Evolutionary conservation across 2,329 filamentous ascomycete species (phyloP).

Genomic region (Grosmannia huntii): DNA sequence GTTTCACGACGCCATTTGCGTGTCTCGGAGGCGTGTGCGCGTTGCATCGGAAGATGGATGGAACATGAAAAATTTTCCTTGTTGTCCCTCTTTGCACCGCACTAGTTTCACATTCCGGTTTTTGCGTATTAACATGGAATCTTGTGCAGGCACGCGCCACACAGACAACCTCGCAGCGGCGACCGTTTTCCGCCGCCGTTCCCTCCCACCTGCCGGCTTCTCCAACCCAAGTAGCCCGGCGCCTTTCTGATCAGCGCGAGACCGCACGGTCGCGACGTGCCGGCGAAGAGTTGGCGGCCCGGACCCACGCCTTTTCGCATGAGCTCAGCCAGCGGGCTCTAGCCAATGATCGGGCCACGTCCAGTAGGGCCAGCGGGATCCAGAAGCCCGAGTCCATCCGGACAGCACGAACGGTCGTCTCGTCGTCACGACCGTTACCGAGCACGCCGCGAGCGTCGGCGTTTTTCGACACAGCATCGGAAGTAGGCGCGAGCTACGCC

Average conservation of each 20-base stretch:
- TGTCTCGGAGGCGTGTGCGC: background rate
- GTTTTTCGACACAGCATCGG: slow-evolving; percentile 30
- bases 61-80: background rate
- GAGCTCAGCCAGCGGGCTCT: slow-evolving; percentile 30
- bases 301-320: slow-evolving; percentile 19
- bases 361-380: slow-evolving; percentile 12
- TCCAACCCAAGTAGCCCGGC: slow-evolving; percentile 36
- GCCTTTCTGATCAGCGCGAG: slow-evolving; percentile 45
- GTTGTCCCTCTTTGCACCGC: background rate
- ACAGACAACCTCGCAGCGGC: slow-evolving; percentile 32
- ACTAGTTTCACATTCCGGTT: background rate
- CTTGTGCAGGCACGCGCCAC: slow-evolving; percentile 31
- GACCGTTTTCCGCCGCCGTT: slow-evolving; percentile 40
- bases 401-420: slow-evolving; percentile 3
- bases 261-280: slow-evolving; percentile 25
- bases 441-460: slow-evolving; percentile 35
- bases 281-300: slow-evolving; percentile 28
- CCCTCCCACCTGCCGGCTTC: slow-evolving; percentile 34
- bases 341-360: slow-evolving; percentile 28
- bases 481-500: slow-evolving; percentile 16
- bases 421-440: slow-evolving; percentile 23
- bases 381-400: slow-evolving; percentile 5
- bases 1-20: background rate
- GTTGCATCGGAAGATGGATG: background rate
- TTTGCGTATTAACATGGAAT: background rate